Evolutionary conservation across 176 grass and related monocot species (phyloP), one percentile per base, ranked within the genome.

Genomic region (Chrysopogon serrulatus): DNA sequence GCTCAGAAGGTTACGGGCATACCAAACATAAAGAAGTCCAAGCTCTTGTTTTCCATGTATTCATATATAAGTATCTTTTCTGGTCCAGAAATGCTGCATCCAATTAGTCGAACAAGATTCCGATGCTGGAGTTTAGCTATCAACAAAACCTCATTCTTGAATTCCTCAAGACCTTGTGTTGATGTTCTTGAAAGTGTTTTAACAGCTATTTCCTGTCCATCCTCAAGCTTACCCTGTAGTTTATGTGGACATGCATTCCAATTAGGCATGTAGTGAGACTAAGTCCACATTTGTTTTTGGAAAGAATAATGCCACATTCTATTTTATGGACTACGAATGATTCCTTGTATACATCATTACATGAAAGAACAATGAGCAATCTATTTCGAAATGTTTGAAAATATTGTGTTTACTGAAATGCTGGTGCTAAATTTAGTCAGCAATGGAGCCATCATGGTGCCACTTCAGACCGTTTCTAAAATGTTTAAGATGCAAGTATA

Each of bases 11-110:
- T 32, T 76, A 31, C 48, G 37, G 54, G 43, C 49, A 30, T 88
- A 94, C 92, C 90, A 60, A 93, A 94, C 11, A 94, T 51, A 56
- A 97, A 88, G 61, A 45, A 84, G 77, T 97, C 94, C 59, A 94
- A 64, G 79, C 94, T 94, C 79, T 87, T 92, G 65, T 94, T 97
- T 74, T 45, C 87, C 83, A 94, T 87, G 73, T 86, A 97, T 79
- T 94, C 87, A 27, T 94, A 97, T 65, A 97, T 82, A 41, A 97
- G 79, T 45, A 97, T 79, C 78, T 87, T 94, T 60, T 97, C 94
- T 60, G 89, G 74, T 65, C 83, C 87, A 54, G 87, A 68, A 7
- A 94, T 79, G 72, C 90, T 87, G 76, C 80, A 92, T 15, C 94
- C 94, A 62, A 94, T 74, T 15, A 97, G 40, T 24, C 84, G 83